Evolutionary conservation across 352 stramenopile species (phyloP).

Genomic region (Pythium dissotocum): DNA sequence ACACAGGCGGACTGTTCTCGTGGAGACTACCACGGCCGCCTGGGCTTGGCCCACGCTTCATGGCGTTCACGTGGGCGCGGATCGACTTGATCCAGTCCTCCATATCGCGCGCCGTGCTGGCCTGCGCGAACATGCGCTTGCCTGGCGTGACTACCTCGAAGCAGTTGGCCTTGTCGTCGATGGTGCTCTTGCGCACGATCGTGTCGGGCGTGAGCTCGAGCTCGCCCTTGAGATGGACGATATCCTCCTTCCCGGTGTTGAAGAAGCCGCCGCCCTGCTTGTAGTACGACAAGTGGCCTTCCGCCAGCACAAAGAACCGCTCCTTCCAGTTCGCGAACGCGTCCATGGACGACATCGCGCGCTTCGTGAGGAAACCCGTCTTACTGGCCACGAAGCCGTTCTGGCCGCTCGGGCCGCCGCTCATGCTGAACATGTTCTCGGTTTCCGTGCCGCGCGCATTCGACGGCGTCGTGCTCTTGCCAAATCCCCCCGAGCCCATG

Average conservation of each 20-base stretch:
- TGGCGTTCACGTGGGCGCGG: slow-evolving; percentile 67
- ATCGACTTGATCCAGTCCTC: slow-evolving; percentile 90
- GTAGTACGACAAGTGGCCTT: slow-evolving; percentile 86
- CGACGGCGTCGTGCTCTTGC: slow-evolving; percentile 24
- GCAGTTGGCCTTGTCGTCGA: slow-evolving; percentile 87
- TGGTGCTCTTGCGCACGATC: slow-evolving; percentile 81
- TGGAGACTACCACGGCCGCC: slow-evolving; percentile 74
- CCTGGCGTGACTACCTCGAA: slow-evolving; percentile 80
- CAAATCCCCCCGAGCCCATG: slow-evolving; percentile 22
- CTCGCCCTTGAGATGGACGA: slow-evolving; percentile 84
- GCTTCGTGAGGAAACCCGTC: slow-evolving; percentile 84
- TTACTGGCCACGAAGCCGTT: slow-evolving; percentile 78
- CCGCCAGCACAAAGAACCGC: slow-evolving; percentile 84
- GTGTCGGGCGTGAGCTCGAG: slow-evolving; percentile 79
- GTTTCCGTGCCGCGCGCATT: slow-evolving; percentile 18
- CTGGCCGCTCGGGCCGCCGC: slow-evolving; percentile 24
- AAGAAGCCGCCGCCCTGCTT: slow-evolving; percentile 87
- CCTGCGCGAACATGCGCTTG: slow-evolving; percentile 89
- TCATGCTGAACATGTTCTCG: slow-evolving; percentile 41
- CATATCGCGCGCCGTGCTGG: slow-evolving; percentile 76
- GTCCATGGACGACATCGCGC: slow-evolving; percentile 87
- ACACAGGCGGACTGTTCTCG: slow-evolving; percentile 37
- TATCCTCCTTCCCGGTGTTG: slow-evolving; percentile 84
- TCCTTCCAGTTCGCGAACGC: slow-evolving; percentile 89
- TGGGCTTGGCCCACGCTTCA: slow-evolving; percentile 48